These are phyloP conservation scores for Digitaria exilis DNA, from an alignment of 202 grass and related monocot genomes.

Conservation along the genomic window DNA sequence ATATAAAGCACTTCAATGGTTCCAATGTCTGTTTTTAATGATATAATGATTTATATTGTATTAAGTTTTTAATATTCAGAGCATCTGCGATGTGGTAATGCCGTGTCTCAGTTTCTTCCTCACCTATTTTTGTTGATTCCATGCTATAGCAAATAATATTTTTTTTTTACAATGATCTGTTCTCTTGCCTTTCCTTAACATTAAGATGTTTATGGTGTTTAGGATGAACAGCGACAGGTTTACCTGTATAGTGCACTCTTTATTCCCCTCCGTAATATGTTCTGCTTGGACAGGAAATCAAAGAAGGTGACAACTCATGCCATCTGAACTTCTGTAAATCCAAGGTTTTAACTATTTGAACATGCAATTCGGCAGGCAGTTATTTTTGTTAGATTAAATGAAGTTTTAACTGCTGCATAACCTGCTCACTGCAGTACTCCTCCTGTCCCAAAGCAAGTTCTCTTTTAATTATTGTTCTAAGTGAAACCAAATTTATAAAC, in stretches of 20 bases:
- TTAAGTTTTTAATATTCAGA: too few species aligned
- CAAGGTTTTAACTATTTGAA: not conserved
- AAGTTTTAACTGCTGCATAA: too few species aligned
- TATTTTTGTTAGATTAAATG: too few species aligned
- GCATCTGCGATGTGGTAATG: not conserved
- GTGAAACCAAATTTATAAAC: too few species aligned
- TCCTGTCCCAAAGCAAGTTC: too few species aligned
- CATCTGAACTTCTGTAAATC: not conserved
- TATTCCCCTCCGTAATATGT: conserved; percentile 58
- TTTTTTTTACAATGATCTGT: not conserved
- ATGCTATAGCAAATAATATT: not conserved
- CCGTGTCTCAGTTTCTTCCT: conserved; percentile 1
- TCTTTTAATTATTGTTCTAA: too few species aligned
- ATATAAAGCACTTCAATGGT: not conserved
- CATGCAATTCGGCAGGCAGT: not conserved
- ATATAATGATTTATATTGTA: too few species aligned
- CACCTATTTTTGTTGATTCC: not conserved
- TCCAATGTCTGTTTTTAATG: not conserved
- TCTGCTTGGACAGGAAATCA: conserved; percentile 72
- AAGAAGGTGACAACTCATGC: conserved; percentile 58
- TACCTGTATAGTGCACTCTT: conserved; percentile 77
- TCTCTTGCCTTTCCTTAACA: conserved; percentile 36
- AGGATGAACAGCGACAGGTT: conserved; percentile 77
- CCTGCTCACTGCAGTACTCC: too few species aligned
- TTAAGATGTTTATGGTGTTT: conserved; percentile 38